These are phyloP conservation scores for Pleochaeta shiraiana DNA, from an alignment of 2,329 filamentous ascomycete species.

Conservation along the genomic window DNA sequence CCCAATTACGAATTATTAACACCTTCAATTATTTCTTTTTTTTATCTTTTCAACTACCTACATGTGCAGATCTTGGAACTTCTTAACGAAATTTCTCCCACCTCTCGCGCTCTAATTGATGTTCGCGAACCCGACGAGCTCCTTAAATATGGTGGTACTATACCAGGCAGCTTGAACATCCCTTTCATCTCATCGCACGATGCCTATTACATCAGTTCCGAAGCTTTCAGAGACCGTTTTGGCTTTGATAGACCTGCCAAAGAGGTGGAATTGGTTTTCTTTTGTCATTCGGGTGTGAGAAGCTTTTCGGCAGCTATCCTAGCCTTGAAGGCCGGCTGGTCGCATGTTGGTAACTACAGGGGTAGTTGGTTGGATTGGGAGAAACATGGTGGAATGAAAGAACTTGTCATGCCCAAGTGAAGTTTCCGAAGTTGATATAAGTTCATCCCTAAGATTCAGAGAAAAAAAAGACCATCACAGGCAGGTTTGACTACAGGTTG, in stretches of 20 bases:
- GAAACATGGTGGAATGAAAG: constrained; percentile 40
- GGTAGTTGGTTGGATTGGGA: constrained; percentile 74
- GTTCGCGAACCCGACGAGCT: constrained; percentile 49
- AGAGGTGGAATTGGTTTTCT: constrained; percentile 50
- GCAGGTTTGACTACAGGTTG: too few relatives aligned
- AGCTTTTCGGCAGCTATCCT: constrained; percentile 55
- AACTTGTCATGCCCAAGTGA: too few relatives aligned
- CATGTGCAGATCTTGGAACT: not conserved
- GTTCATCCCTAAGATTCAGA: too few relatives aligned
- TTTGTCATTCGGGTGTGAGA: constrained; percentile 81
- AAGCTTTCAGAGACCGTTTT: constrained; percentile 67
- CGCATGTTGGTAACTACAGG: constrained; percentile 45
- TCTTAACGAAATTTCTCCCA: not conserved
- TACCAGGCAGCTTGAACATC: constrained; percentile 66
- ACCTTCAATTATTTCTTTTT: too few relatives aligned
- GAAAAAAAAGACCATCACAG: too few relatives aligned
- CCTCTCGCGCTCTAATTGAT: constrained; percentile 23
- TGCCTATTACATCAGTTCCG: constrained; percentile 49
- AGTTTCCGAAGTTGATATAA: too few relatives aligned
- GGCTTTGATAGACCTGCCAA: constrained; percentile 48
- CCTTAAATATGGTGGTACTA: constrained; percentile 34
- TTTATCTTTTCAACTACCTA: too few relatives aligned
- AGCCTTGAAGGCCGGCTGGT: constrained; percentile 57
- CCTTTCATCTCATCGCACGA: constrained; percentile 60
- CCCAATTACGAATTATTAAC: too few relatives aligned